Percentiles rank a stretch among this genome's conserved stretches.
Evolutionary conservation across 2,329 filamentous ascomycete species (phyloP).

Genomic region (Plectosphaerella cucumerina): DNA sequence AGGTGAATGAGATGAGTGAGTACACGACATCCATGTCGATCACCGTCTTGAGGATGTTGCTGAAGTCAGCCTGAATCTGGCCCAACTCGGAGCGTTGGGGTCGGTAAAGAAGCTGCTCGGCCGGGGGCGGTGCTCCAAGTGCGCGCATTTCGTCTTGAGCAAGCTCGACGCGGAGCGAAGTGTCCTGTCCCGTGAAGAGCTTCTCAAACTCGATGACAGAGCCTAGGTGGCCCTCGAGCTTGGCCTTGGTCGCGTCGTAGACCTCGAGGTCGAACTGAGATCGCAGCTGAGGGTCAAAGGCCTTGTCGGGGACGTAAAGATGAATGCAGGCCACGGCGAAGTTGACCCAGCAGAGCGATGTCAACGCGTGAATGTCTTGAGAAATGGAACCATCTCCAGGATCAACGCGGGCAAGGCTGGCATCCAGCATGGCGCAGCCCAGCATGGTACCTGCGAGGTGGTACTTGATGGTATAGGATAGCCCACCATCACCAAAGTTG

Average conservation of each 20-base stretch:
- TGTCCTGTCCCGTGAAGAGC: slow-evolving; percentile 62
- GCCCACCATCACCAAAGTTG: not conserved
- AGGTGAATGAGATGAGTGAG: slow-evolving; percentile 20
- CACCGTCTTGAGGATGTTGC: slow-evolving; percentile 66
- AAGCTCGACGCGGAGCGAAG: slow-evolving; percentile 62
- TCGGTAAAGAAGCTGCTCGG: slow-evolving; percentile 64
- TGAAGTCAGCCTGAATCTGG: slow-evolving; percentile 78
- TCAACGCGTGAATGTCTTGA: not conserved
- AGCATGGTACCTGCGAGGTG: not conserved
- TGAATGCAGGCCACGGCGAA: slow-evolving; percentile 71
- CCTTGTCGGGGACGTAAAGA: slow-evolving; percentile 80
- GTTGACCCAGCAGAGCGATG: slow-evolving; percentile 63
- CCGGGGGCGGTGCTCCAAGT: slow-evolving; percentile 63
- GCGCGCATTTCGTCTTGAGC: slow-evolving; percentile 57
- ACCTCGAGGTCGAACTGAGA: slow-evolving; percentile 62
- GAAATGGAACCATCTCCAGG: not conserved
- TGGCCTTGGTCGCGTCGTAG: slow-evolving; percentile 47
- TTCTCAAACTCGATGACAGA: slow-evolving; percentile 63
- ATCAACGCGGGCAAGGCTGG: not conserved
- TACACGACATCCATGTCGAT: slow-evolving; percentile 41
- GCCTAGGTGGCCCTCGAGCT: slow-evolving; percentile 52
- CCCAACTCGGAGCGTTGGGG: slow-evolving; percentile 64
- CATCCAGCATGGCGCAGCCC: not conserved
- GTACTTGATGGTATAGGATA: not conserved
- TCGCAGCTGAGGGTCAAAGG: slow-evolving; percentile 74